Conservation (phyloP, 768 basidiomycete genomes). For the Pisolithus marmoratus region DNA sequence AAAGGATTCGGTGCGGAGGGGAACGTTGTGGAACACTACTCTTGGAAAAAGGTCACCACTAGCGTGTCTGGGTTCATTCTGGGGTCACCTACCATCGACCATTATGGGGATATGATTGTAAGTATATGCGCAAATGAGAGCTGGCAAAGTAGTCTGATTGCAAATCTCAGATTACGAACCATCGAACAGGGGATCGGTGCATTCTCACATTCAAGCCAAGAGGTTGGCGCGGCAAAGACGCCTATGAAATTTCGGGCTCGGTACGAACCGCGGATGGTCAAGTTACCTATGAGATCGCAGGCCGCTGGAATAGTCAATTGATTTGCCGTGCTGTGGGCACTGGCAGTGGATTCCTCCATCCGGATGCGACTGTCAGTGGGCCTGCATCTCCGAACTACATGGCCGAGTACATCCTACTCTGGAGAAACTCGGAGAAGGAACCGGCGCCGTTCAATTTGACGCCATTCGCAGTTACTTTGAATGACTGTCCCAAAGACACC, state of each 20-base stretch:
- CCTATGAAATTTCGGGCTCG: slow-evolving; percentile 86
- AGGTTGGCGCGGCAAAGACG: slow-evolving; percentile 89
- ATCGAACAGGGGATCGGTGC: slow-evolving; percentile 84
- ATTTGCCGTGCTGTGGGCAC: slow-evolving; percentile 73
- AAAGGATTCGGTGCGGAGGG: slow-evolving; percentile 36
- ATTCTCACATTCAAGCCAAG: slow-evolving; percentile 92
- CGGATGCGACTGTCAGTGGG: slow-evolving; percentile 57
- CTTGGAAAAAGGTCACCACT: slow-evolving; percentile 93
- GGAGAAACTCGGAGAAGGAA: slow-evolving; percentile 86
- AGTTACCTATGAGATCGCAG: slow-evolving; percentile 83
- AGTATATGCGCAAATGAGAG: slow-evolving; percentile 27
- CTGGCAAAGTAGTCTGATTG: slow-evolving; percentile 1
- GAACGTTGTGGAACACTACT: slow-evolving; percentile 83
- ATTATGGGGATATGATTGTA: slow-evolving; percentile 93
- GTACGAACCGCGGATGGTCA: slow-evolving; percentile 64
- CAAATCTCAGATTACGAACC: slow-evolving; percentile 64
- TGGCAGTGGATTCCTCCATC: slow-evolving; percentile 56
- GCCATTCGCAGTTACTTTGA: slow-evolving; percentile 88
- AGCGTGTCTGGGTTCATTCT: slow-evolving; percentile 91
- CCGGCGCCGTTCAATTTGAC: slow-evolving; percentile 91
- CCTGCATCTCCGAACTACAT: slow-evolving; percentile 39
- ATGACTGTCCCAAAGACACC: slow-evolving; percentile 72
- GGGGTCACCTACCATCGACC: slow-evolving; percentile 82
- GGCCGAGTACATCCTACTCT: slow-evolving; percentile 78
- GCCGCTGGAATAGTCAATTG: slow-evolving; percentile 93